Evolutionary conservation across 1,284 basidiomycete genomes (phyloP).

Genomic region (Lignosus rhinocerotis): DNA sequence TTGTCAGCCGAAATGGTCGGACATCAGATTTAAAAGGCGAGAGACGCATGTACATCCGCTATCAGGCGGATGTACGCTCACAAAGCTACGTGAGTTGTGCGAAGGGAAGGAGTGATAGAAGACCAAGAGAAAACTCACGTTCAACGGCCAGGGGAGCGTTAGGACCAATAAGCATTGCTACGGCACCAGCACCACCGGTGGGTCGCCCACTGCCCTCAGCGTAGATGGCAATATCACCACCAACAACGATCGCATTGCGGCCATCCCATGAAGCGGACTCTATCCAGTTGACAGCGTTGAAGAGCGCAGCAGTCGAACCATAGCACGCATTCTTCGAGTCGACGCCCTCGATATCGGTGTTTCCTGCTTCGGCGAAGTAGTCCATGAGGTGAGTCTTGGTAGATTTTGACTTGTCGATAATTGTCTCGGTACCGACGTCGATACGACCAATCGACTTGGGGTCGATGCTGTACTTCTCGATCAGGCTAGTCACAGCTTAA

Average conservation of each 20-base stretch:
- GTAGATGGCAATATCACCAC: constrained; percentile 98
- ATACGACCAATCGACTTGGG: constrained; percentile 95
- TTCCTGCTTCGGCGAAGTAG: constrained; percentile 89
- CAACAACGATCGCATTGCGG: constrained; percentile 95
- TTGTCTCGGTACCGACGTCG: constrained; percentile 98
- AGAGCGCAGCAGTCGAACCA: constrained; percentile 96
- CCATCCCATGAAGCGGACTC: constrained; percentile 98
- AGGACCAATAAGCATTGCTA: constrained; percentile 94
- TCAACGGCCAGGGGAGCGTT: constrained; percentile 94
- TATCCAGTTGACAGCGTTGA: constrained; percentile 98
- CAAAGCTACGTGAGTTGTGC: background rate
- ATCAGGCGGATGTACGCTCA: background rate
- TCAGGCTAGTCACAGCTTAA: constrained; percentile 80
- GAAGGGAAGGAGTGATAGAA: background rate
- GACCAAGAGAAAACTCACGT: too few species aligned
- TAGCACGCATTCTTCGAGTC: constrained; percentile 99
- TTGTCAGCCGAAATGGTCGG: background rate
- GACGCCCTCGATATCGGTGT: constrained; percentile 97
- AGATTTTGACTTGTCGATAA: constrained; percentile 99
- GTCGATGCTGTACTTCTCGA: constrained; percentile 96
- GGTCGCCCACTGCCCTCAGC: constrained; percentile 95
- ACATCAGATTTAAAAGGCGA: background rate
- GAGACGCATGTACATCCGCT: background rate
- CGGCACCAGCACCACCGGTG: constrained; percentile 95
- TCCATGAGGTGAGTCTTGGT: constrained; percentile 99